Evolutionary conservation across 805 yeast species (phyloP).

Genomic region (Candida verbasci): DNA sequence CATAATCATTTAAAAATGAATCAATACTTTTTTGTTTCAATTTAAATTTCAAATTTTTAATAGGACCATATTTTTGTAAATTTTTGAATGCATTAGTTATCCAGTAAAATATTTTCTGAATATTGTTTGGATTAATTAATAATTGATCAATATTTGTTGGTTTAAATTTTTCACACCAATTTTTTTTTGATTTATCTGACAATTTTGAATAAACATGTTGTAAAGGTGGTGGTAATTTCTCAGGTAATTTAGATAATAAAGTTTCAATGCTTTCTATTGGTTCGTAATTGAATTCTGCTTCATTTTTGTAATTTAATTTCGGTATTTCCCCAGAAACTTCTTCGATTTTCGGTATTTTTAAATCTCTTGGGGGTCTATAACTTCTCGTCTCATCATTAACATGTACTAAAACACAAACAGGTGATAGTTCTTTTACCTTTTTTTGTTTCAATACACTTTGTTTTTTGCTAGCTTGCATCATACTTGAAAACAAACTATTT

Average conservation of each 20-base stretch:
- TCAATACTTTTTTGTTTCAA: constrained; percentile 25
- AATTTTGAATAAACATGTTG: not conserved
- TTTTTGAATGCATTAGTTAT: constrained; percentile 33
- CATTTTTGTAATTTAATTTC: not conserved
- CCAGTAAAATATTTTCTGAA: constrained; percentile 33
- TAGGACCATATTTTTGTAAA: constrained; percentile 17
- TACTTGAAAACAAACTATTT: constrained; percentile 29
- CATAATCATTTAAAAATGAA: constrained; percentile 39
- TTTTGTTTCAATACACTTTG: constrained; percentile 26
- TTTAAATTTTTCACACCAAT: constrained; percentile 45
- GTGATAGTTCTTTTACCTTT: constrained; percentile 27
- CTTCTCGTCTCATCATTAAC: constrained; percentile 16
- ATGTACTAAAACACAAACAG: constrained; percentile 33
- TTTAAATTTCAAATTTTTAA: constrained; percentile 16
- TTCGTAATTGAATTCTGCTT: not conserved
- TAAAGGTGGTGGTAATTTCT: not conserved
- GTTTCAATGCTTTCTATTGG: not conserved
- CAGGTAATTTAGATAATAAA: too few species aligned
- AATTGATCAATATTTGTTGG: constrained; percentile 34
- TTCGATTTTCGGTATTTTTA: not conserved
- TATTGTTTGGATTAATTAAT: constrained; percentile 23
- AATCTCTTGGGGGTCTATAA: not conserved
- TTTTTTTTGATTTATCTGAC: not conserved
- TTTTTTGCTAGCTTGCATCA: constrained; percentile 32
- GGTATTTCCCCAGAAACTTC: constrained; percentile 1